Base-by-base conservation (phyloP, 2,329 filamentous ascomycete genomes). In the Cladosporium sp. region DNA sequence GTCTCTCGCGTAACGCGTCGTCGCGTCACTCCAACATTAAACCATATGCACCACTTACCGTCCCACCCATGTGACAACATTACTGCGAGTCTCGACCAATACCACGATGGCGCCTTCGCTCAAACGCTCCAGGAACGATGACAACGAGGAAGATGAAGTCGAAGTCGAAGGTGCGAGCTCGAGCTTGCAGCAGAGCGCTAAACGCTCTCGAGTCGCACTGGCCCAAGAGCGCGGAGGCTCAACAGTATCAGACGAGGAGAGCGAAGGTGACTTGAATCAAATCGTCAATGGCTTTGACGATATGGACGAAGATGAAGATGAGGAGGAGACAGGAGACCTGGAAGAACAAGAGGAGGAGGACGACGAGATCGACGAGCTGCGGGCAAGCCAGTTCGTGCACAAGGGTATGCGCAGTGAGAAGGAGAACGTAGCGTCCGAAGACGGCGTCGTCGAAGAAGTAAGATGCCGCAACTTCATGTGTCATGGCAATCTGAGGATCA, bases 401-500 rank as follows among this genome's bases (percentile, higher is more conserved):
- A 61, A 62, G 41, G 56, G 62, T 34, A 60, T 61, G 22, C 50
- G 54, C 36, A 50, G 56, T 30, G 54, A 52, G 29, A 53, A 55
- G 11, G 78, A 87, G 18, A 96, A 96, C 60, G 77, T 82, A 34
- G 80, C 86, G 1, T 85, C 89, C 0, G 86, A 95, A 34, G 85
- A 88, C 59, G 91, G 89, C 1, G 92, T 97, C 49, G 86, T 97
- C 41, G 86, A 96, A 67, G 85, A 85, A 56, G 86, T 97, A 50
- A 86, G 84, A 32, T 95, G 90, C 67, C 80, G 83, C 60, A 96
- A 96, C 67, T 97, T 97, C 70, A 97, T 97, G 93, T 97, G 92
- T 63, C 93, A 99, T 67, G 77, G 83, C 39, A 84, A 85, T 50
- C 79, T 97, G 15, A 82, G 86, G 38, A 87, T 95, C 53, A 80